phyloP scores from a whole-genome alignment of 352 stramenopile genomes.

The Phytopythium kandeliae region DNA sequence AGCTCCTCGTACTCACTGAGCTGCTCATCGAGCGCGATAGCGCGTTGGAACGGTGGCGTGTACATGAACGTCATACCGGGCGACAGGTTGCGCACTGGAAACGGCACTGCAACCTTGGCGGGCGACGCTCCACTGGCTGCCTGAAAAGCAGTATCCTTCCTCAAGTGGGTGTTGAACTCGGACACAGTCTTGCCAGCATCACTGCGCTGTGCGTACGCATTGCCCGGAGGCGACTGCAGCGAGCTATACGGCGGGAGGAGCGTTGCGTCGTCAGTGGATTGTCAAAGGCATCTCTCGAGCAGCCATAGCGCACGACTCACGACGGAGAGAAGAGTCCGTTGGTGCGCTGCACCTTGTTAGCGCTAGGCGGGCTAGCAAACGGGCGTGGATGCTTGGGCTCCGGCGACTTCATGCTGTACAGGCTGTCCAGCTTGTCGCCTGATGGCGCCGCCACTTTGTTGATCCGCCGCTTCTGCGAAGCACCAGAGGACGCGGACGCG shows the following conservation, averaged over 20 bases:
- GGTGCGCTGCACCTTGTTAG: conserved; percentile 64
- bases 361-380: conserved; percentile 46
- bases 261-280: background rate
- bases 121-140: conserved; percentile 3
- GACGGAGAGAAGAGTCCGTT: conserved; percentile 67
- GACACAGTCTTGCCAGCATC: conserved; percentile 74
- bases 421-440: conserved; percentile 46
- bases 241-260: conserved; percentile 17
- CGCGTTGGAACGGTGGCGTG: conserved; percentile 71
- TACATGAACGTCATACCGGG: conserved; percentile 77
- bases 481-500: background rate
- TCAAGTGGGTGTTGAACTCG: conserved; percentile 76
- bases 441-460: conserved; percentile 42
- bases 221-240: conserved; percentile 62
- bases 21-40: conserved; percentile 71
- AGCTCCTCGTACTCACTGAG: conserved; percentile 74
- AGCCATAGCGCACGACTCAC: conserved; percentile 16
- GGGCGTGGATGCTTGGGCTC: conserved; percentile 62
- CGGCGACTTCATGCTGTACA: conserved; percentile 73
- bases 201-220: conserved; percentile 67
- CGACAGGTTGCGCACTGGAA: conserved; percentile 54
- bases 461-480: conserved; percentile 43
- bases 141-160: conserved; percentile 33
- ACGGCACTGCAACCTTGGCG: conserved; percentile 26
- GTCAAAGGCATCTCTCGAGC: background rate